Evolutionary conservation across 306 rosid genomes (phyloP).

Genomic region (Alnus rubra): DNA sequence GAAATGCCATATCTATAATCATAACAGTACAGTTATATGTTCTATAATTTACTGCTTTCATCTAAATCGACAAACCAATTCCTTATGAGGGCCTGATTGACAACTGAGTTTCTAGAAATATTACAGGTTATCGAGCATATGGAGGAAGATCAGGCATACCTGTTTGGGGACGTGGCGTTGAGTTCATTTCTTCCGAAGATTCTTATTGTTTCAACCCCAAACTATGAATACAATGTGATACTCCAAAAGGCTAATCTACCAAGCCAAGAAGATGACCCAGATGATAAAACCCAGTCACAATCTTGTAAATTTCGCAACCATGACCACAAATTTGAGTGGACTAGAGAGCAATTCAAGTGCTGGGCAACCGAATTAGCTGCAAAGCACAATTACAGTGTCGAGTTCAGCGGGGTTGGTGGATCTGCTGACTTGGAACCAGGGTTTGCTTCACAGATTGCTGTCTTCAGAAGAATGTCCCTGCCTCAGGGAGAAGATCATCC

Average conservation of each 20-base stretch:
- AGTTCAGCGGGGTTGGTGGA: no score
- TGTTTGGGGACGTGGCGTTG: conserved; percentile 74
- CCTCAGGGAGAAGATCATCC: no score
- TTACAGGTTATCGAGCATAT: conserved; percentile 92
- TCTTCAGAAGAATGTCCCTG: no score
- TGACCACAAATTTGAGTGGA: conserved; percentile 98
- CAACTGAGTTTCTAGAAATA: conserved; percentile 8
- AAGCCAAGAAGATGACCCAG: conserved; percentile 62
- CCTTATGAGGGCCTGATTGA: not conserved
- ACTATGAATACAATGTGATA: conserved; percentile 85
- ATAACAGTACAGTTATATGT: not conserved
- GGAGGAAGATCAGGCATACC: conserved; percentile 90
- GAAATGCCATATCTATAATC: not conserved
- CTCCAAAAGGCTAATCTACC: conserved; percentile 63
- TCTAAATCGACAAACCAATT: not conserved
- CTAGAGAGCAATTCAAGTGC: conserved; percentile 72
- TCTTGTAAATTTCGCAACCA: conserved; percentile 83
- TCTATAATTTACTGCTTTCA: not conserved
- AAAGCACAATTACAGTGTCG: no score
- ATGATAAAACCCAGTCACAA: no score
- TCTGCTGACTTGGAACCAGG: no score
- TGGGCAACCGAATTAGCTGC: no score
- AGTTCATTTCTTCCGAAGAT: conserved; percentile 67
- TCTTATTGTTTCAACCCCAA: conserved; percentile 93
- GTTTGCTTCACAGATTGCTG: no score